Base-by-base conservation (phyloP, 371 early-diverging fungal genomes). In the Mucor indicus region DNA sequence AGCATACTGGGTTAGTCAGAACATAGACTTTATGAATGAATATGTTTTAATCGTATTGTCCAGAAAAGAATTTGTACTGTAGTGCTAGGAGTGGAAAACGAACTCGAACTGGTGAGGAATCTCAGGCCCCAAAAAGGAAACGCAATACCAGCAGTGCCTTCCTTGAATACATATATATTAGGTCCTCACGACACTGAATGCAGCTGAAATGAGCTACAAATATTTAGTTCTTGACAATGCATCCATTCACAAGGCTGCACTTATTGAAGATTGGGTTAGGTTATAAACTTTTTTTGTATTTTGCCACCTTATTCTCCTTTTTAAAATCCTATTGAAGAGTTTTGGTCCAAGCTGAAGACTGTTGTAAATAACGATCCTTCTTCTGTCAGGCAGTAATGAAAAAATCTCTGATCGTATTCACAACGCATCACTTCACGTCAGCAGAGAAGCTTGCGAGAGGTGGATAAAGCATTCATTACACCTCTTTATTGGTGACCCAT, bases 1-100 rank as follows among this genome's bases (percentile, higher is more conserved):
- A 40, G 47, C 53, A 53, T 53, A 53, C 47, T 53, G 53, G 47
- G 41, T 53, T 46, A 53, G 53, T 33, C 48, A 37, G 44, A 45
- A 55, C 39, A 48, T 55, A 41, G 52, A 57, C 20, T 58, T 53
- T 58, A 44, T 38, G 42, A 48, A 53, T 37, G 37, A 49, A 20
- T 48, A 49, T 44, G 53, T 52, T 30, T 37, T 44, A 44, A 51
- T 50, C 50, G 37, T 38, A 43, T 21, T 50, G 29, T 37, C 50
- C 36, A 50, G 44, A 40, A 50, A 43, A 38, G 44, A 37, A 43
- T 19, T 43, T 43, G 44, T 30, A 36, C 35, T 27, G n/a, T 50
- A 15, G 21, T 29, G 37, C 15, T 37, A 41, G 35, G 35, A 43
- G 38, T 27, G 22, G 43, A 50, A 43, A 50, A 43, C n/a, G n/a